Base-by-base conservation (phyloP, 495 filamentous ascomycete genomes). In the Geoglossum glabrum region DNA sequence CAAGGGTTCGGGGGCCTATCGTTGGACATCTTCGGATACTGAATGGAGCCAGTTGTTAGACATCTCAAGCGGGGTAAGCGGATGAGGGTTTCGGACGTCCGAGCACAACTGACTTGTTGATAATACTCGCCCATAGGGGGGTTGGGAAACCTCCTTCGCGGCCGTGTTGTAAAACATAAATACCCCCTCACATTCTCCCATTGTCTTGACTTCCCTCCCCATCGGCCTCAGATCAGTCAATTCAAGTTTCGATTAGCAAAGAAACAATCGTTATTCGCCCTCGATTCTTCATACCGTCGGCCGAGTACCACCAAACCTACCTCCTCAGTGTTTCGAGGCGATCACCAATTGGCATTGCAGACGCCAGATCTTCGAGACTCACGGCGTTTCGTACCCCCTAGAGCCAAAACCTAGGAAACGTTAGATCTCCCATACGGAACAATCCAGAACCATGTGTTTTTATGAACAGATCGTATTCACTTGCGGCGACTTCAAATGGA, bases 401-500 rank as follows among this genome's bases (percentile, higher is more conserved):
- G 6, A 50, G 46, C 17, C 23, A 15, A 8, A 27, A 52, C 8
- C 49, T 26, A 4, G 25, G 3, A 5, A 52, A 30, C 5, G 23
- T 30, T 26, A 52, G 28, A 27, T 13, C 28, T 31, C 49, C 28
- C 17, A 17, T n/a, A 52, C 49, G 28, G 30, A 13, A 52, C 26
- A 31, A 21, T 45, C 40, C 13, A 40, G 56, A 54, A 27, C 21
- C 57, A 82, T 83, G 80, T 82, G 80, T 72, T 82, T 77, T 70
- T 82, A 75, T 68, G 80, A 82, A 60, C 76, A 79, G 62, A 75
- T 74, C 59, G 71, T 72, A 33, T 84, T 76, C 72, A 61, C 55
- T 43, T 98, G 92, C 72, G 83, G 83, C 65, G 90, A 92, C 76
- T 96, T 82, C 81, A 90, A 90, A 71, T 98, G 93, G 92, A 86